Conservation (phyloP, 2,329 filamentous ascomycete species). For the Aureobasidium sp. region DNA sequence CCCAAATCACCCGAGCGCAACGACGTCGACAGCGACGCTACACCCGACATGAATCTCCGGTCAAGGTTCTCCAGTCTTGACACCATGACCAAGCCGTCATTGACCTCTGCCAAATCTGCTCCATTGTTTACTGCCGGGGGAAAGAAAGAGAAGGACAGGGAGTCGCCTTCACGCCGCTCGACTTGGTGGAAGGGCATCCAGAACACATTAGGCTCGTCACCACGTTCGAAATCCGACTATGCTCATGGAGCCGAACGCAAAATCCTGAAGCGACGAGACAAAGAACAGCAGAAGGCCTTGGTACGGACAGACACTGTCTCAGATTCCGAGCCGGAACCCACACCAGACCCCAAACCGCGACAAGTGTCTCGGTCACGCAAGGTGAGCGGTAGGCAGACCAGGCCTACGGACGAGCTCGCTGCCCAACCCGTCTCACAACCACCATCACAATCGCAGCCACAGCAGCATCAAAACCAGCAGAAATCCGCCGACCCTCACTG, state of each 20-base stretch:
- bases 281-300: constrained; percentile 11
- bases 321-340: constrained; percentile 21
- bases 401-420: neutral
- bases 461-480: neutral
- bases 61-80: constrained; percentile 21
- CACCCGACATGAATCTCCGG: constrained; percentile 31
- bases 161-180: neutral
- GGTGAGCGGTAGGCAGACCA: constrained; percentile 16
- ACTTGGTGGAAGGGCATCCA: constrained; percentile 13
- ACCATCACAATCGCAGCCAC: neutral
- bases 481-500: constrained; percentile 24
- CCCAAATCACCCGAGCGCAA: constrained; percentile 38
- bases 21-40: constrained; percentile 36
- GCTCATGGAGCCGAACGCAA: constrained; percentile 12
- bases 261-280: constrained; percentile 13
- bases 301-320: constrained; percentile 27
- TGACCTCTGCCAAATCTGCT: neutral
- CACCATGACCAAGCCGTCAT: constrained; percentile 11
- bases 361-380: neutral
- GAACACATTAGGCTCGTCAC: neutral
- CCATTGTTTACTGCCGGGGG: constrained; percentile 9
- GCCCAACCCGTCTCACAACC: neutral
- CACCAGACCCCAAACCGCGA: neutral
- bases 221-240: constrained; percentile 11
- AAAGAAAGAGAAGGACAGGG: constrained; percentile 14